Base-by-base conservation (phyloP, 345 rosid genomes). In the Durio zibethinus region DNA sequence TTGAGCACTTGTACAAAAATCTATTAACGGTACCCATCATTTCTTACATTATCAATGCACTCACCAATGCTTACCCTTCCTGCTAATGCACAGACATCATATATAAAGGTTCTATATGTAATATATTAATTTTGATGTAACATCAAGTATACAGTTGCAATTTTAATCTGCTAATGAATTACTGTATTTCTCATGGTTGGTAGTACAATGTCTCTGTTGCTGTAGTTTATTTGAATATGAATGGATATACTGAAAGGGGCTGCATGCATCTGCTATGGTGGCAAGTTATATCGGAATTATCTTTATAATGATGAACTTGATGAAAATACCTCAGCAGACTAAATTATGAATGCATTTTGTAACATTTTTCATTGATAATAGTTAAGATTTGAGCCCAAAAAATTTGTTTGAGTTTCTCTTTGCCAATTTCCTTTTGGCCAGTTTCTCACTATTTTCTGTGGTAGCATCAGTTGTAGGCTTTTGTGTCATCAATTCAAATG, bases 1-100 rank as follows among this genome's bases (percentile, higher is more conserved):
- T 67, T 53, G 29, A 69, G 40, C 76, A 66, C 27, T 29, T 73
- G 33, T 38, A 45, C 64, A 54, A 72, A 73, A 15, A 62, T 52
- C 36, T 57, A 10, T 42, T 38, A 64, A 33, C 25, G 10, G 20
- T 71, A 10, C 27, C 5, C 61, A 71, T 10, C 16, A 33, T 71
- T 71, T 50, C 61, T 71, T 50, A 33, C 53, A 79, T 16, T 29
- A 60, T 52, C 23, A 12, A 45, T 18, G 33, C 27, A 64, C 27
- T 40, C 23, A 43, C 42, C 40, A 12, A 35, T 48, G 36, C 16
- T 20, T 50, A 56, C 5, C 14, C 43, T 35, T 27, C 21, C 10
- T 31, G 16, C 74, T 50, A 29, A 71, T 31, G 11, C 4, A 10
- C 25, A 48, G 11, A 71, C 59, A 31, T 33, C 12, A 16, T 43